Base-by-base conservation (phyloP, 2,329 filamentous ascomycete genomes). In the Diatrype stigma region DNA sequence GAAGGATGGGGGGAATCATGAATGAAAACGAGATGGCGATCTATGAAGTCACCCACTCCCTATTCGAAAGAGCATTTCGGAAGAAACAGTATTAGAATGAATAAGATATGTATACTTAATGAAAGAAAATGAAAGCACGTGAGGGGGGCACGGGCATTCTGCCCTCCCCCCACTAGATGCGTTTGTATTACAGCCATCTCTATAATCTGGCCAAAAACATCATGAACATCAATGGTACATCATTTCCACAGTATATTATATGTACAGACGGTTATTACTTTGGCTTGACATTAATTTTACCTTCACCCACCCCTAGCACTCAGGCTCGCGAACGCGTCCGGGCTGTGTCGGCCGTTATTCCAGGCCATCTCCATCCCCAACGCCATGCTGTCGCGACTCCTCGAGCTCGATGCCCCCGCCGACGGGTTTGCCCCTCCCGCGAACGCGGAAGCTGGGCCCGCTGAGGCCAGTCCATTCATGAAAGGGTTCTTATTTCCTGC, bases 271-370 rank as follows among this genome's bases (percentile, higher is more conserved):
- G 10, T 30, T 30, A 30, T 10, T 30, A 6, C 10, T 30, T 30
- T 30, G n/a, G n/a, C n/a, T n/a, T n/a, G n/a, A n/a, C n/a, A n/a
- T n/a, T n/a, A n/a, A n/a, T n/a, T n/a, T n/a, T n/a, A n/a, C 66
- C 50, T 63, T 70, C 60, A 77, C 63, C 66, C 70, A 61, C 80
- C 77, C 57, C 79, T 73, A 48, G 86, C 82, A 61, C 86, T 90
- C 56, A 92, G 72, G 47, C 85, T 88, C 2, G 87, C 83, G 75
- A 91, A 92, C 14, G 88, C 88, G 68, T 92, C 88, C 3, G 88
- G 88, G 60, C 87, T 90, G 63, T 91, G 87, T 40, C 88, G 75
- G 10, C 88, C 88, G 60, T 85, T 86, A 60, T 76, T 76, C 81
- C 81, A 84, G 44, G 80, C 77, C 74, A 84, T 79, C 50, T 82